These are phyloP conservation scores for Kluyveromyces sp. DNA, from an alignment of 1,139 yeast species.

Conservation along the genomic window DNA sequence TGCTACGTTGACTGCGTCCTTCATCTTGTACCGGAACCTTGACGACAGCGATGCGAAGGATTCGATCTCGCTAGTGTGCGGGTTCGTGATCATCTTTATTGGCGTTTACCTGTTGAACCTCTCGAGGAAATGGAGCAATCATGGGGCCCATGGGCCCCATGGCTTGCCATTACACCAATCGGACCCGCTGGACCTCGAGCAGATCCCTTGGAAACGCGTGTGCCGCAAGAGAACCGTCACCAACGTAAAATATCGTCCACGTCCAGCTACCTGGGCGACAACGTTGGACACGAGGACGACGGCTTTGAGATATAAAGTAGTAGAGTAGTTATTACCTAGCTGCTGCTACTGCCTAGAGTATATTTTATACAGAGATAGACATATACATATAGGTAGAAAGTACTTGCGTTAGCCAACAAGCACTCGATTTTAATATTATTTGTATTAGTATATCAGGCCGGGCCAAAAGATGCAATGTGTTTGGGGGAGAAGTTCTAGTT, in stretches of 20 bases:
- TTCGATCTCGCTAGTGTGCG: slow-evolving; percentile 76
- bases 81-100: slow-evolving; percentile 78
- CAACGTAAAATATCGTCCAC: slow-evolving; percentile 17
- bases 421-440: too few species aligned
- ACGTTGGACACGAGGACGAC: slow-evolving; percentile 37
- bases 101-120: slow-evolving; percentile 82
- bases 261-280: slow-evolving; percentile 29
- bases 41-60: slow-evolving; percentile 63
- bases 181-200: slow-evolving; percentile 56
- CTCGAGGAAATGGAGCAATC: slow-evolving; percentile 49
- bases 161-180: too few species aligned
- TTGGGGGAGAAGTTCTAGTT: too few species aligned
- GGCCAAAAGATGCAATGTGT: too few species aligned
- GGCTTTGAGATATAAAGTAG: slow-evolving; percentile 26
- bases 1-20: slow-evolving; percentile 78
- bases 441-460: too few species aligned
- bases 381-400: too few species aligned
- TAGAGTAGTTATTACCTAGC: too few species aligned
- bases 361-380: too few species aligned
- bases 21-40: slow-evolving; percentile 79
- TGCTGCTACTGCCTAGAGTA: too few species aligned
- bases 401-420: too few species aligned
- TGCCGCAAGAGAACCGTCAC: slow-evolving; percentile 30
- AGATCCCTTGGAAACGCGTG: slow-evolving; percentile 52
- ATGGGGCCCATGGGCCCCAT: slow-evolving; percentile 18